A percentile compares a stretch with the other conserved stretches of the same genome.
Evolutionary conservation across 352 stramenopile species (phyloP).

Genomic region (Pythium scleroteichum): DNA sequence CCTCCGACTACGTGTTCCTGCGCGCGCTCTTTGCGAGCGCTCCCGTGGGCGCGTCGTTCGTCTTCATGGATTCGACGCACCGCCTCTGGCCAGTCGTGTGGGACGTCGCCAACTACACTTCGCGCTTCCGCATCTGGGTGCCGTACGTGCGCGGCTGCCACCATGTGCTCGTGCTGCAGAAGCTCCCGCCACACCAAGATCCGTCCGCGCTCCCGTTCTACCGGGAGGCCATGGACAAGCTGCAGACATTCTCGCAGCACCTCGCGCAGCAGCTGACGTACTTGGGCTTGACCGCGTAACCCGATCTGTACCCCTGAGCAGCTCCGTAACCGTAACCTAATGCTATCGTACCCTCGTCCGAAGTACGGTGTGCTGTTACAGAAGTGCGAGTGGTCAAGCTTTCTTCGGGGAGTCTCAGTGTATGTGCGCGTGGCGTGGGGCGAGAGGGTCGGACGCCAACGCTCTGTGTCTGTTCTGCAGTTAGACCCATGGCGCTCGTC

Average conservation of each 20-base stretch:
- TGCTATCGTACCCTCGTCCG: background rate
- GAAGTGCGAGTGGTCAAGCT: slow-evolving; percentile 14
- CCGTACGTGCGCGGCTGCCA: slow-evolving; percentile 61
- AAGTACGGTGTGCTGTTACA: slow-evolving; percentile 18
- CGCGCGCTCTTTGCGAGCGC: slow-evolving; percentile 48
- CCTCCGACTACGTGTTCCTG: slow-evolving; percentile 51
- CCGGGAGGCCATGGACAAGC: slow-evolving; percentile 36
- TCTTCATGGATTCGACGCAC: slow-evolving; percentile 76
- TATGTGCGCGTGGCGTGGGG: background rate
- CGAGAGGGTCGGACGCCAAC: background rate
- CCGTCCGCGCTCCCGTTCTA: slow-evolving; percentile 45
- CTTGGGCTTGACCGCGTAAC: slow-evolving; percentile 7
- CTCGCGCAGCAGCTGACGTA: slow-evolving; percentile 38
- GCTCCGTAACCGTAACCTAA: slow-evolving; percentile 2
- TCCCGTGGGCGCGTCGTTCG: slow-evolving; percentile 42
- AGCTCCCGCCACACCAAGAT: slow-evolving; percentile 31
- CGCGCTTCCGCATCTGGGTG: slow-evolving; percentile 52
- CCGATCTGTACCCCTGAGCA: slow-evolving; percentile 2
- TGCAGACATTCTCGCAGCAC: slow-evolving; percentile 52
- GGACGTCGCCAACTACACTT: slow-evolving; percentile 35
- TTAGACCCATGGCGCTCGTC: slow-evolving; percentile 19
- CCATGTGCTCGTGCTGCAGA: slow-evolving; percentile 66
- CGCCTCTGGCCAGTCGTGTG: slow-evolving; percentile 65
- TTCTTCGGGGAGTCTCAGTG: slow-evolving; percentile 1
- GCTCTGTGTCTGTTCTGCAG: slow-evolving; percentile 2